Conservation (phyloP, 2,329 filamentous ascomycete species). For the Gremmenia infestans region DNA sequence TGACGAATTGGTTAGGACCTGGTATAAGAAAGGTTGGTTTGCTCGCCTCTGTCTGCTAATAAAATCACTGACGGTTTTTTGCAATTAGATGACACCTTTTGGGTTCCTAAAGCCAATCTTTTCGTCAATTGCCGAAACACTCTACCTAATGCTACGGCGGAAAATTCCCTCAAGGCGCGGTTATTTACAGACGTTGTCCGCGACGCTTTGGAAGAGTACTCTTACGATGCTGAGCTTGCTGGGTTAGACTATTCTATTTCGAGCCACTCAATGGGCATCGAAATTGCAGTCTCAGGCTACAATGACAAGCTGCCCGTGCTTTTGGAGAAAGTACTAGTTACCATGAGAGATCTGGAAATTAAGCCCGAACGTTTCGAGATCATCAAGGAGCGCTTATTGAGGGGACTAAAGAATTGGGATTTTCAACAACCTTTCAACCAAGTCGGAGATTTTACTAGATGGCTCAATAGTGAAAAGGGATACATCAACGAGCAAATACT, state of each 20-base stretch:
- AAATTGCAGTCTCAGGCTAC: conserved; percentile 79
- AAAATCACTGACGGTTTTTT: not conserved
- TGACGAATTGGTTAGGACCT: conserved; percentile 73
- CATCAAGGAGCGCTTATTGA: conserved; percentile 75
- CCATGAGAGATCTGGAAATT: conserved; percentile 79
- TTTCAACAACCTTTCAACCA: conserved; percentile 87
- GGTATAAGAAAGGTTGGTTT: conserved; percentile 74
- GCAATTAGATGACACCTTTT: conserved; percentile 76
- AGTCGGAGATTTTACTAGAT: conserved; percentile 75
- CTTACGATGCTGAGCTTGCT: conserved; percentile 91
- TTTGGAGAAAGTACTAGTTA: conserved; percentile 79
- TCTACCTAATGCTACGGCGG: conserved; percentile 71
- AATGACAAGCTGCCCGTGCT: conserved; percentile 94
- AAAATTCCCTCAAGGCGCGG: conserved; percentile 70
- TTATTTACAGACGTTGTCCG: conserved; percentile 82
- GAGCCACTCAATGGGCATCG: conserved; percentile 66
- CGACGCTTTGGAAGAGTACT: conserved; percentile 86
- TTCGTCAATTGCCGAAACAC: conserved; percentile 77
- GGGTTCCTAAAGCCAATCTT: conserved; percentile 92
- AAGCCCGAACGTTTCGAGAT: conserved; percentile 86
- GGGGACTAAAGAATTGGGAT: conserved; percentile 80
- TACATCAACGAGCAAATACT: conserved; percentile 78
- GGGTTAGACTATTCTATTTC: conserved; percentile 79
- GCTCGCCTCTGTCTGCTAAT: not conserved
- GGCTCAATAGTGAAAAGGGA: conserved; percentile 70